Percentiles rank a stretch among this genome's conserved stretches.
phyloP scores from a whole-genome alignment of 2,329 filamentous ascomycete genomes.

The Geosmithia morbida region DNA sequence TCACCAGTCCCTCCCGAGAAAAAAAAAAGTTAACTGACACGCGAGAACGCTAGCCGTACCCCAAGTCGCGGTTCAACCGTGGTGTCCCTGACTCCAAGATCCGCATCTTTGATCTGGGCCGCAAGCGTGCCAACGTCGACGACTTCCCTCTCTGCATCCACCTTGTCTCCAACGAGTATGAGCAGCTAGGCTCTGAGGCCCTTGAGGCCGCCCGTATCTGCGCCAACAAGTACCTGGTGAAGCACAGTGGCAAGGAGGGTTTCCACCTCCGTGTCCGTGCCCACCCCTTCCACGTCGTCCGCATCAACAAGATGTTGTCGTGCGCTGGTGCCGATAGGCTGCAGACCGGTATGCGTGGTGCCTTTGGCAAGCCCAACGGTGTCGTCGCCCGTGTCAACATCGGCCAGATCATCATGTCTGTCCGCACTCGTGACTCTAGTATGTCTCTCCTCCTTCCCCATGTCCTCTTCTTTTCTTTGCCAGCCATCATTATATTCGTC shows the following conservation, averaged over 20 bases:
- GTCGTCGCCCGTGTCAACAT: conserved; percentile 99
- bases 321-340: conserved; percentile 99
- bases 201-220: conserved; percentile 99
- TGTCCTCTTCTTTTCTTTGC: not conserved
- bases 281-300: conserved; percentile 99
- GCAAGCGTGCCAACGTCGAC: conserved; percentile 96
- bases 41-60: conserved; percentile 57
- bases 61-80: conserved; percentile 99
- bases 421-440: conserved; percentile 92
- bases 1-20: not conserved
- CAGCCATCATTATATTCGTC: too few species aligned
- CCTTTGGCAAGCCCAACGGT: conserved; percentile 99
- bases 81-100: conserved; percentile 82
- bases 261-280: conserved; percentile 71
- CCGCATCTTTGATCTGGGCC: conserved; percentile 97
- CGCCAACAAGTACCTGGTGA: conserved; percentile 95
- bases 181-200: conserved; percentile 98
- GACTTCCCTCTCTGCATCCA: conserved; percentile 99
- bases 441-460: conserved; percentile 23
- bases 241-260: conserved; percentile 56
- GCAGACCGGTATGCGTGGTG: conserved; percentile 99
- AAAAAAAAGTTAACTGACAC: conserved; percentile 6
- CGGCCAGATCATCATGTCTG: conserved; percentile 94
- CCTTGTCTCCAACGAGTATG: conserved; percentile 99
- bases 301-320: conserved; percentile 99